These are phyloP conservation scores for Lodderomyces jiufengensis DNA, from an alignment of 1,139 yeast genomes.

Conservation along the genomic window DNA sequence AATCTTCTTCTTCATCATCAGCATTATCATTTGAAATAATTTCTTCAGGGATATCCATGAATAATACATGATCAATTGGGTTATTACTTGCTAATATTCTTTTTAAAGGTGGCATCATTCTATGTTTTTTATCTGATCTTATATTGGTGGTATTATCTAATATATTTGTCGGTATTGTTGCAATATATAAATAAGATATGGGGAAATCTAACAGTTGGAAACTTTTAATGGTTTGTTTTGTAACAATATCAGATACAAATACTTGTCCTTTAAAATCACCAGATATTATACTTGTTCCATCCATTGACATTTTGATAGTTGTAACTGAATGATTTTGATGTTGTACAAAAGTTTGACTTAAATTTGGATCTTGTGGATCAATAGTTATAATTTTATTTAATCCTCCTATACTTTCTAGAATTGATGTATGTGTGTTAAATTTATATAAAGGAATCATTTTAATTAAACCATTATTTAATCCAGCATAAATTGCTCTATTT, in stretches of 20 bases:
- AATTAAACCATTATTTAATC: conserved; percentile 61
- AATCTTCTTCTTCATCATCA: conserved; percentile 15
- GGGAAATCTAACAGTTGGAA: conserved; percentile 52
- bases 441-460: conserved; percentile 56
- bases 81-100: conserved; percentile 49
- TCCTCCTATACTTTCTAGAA: conserved; percentile 57
- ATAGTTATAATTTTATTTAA: conserved; percentile 52
- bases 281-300: conserved; percentile 68
- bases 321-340: conserved; percentile 43
- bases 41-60: conserved; percentile 37
- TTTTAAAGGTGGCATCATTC: conserved; percentile 54
- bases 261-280: conserved; percentile 75
- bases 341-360: conserved; percentile 53
- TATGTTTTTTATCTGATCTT: conserved; percentile 28
- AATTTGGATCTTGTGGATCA: conserved; percentile 46
- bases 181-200: conserved; percentile 25
- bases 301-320: conserved; percentile 54
- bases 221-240: conserved; percentile 71
- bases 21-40: not conserved
- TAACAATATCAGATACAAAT: conserved; percentile 65
- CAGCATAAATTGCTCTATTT: conserved; percentile 70
- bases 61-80: conserved; percentile 48
- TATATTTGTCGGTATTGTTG: conserved; percentile 17
- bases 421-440: conserved; percentile 37
- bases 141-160: conserved; percentile 16